Conservation (phyloP, 163 green algal species). For the Prototheca wickerhamii region DNA sequence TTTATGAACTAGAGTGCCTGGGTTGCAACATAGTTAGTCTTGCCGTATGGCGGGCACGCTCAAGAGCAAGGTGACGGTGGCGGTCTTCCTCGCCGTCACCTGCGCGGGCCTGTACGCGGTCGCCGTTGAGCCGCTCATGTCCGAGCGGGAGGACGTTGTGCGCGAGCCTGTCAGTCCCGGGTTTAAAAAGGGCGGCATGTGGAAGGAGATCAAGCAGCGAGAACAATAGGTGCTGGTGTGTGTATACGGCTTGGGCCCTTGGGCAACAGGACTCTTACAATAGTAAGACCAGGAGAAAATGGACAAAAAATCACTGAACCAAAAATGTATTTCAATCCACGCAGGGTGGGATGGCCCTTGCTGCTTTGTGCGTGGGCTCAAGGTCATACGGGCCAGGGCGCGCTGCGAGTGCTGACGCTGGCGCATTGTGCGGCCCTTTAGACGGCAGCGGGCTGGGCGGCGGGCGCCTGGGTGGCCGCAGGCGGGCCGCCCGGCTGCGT, state of each 20-base stretch:
- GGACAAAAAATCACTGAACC: too few relatives aligned
- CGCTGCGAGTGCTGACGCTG: too few relatives aligned
- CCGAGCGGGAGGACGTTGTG: neutral
- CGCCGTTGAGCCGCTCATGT: neutral
- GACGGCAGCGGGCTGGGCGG: neutral
- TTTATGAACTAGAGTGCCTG: neutral
- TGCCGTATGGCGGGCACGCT: neutral
- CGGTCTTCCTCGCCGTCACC: neutral
- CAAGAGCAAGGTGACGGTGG: neutral
- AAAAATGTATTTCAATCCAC: too few relatives aligned
- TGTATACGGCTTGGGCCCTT: neutral
- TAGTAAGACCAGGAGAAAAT: neutral
- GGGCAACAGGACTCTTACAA: neutral
- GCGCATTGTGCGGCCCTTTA: neutral
- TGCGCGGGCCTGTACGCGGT: neutral
- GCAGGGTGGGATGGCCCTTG: too few relatives aligned
- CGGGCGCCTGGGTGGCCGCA: neutral
- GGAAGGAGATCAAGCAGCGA: neutral
- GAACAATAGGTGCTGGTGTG: neutral
- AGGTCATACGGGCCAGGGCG: neutral
- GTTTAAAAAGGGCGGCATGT: conserved; percentile 5
- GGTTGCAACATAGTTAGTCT: neutral
- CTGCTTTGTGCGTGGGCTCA: neutral
- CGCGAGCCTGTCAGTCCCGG: neutral
- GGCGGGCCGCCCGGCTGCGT: neutral